phyloP scores from a whole-genome alignment of 2,329 filamentous ascomycete genomes.

The Cladosporium cucumerinum region DNA sequence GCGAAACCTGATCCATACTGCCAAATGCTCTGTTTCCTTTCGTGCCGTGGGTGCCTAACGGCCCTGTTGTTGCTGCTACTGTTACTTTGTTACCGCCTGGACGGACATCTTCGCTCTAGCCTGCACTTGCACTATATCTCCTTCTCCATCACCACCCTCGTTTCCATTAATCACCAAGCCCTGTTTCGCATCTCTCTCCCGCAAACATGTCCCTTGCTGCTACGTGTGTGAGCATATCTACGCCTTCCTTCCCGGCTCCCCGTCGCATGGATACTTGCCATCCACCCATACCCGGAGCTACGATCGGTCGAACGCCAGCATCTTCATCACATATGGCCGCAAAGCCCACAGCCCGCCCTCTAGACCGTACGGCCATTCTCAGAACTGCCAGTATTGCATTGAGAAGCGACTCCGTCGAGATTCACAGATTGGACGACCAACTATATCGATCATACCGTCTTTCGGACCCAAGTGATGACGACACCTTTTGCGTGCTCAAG shows the following conservation, averaged over 20 bases:
- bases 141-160: not conserved
- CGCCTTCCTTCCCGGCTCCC: not conserved
- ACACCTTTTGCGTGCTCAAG: constrained; percentile 38
- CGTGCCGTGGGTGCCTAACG: not conserved
- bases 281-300: not conserved
- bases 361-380: constrained; percentile 26
- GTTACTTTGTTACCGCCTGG: not conserved
- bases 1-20: constrained; percentile 13
- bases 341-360: constrained; percentile 17
- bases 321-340: constrained; percentile 10
- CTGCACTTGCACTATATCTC: not conserved
- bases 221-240: constrained; percentile 12
- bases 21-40: not conserved
- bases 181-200: not conserved
- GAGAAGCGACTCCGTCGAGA: constrained; percentile 26
- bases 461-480: constrained; percentile 29
- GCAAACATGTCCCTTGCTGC: constrained; percentile 12
- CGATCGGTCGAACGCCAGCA: not conserved
- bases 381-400: constrained; percentile 26
- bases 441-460: constrained; percentile 43
- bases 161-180: not conserved
- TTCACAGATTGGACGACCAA: constrained; percentile 27
- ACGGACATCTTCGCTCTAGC: not conserved
- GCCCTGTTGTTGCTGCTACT: not conserved
- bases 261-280: constrained; percentile 17